Conservation (phyloP, 2,329 filamentous ascomycete genomes). For the Lizonia empirigonia region DNA sequence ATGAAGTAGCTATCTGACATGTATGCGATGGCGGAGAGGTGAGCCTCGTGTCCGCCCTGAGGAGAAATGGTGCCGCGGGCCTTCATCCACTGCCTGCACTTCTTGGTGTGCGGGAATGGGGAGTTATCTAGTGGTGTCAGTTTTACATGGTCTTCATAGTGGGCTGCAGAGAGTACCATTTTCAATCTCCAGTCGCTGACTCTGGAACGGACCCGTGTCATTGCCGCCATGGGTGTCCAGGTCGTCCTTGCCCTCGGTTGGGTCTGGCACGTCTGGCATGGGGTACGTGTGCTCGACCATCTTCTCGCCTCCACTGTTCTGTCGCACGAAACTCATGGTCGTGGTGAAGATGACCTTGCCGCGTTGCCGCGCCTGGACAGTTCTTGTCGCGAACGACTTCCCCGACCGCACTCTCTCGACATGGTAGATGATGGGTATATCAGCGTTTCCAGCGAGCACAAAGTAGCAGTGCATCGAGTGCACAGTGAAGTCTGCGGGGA, state of each 20-base stretch:
- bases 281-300: conserved; percentile 68
- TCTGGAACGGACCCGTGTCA: conserved; percentile 61
- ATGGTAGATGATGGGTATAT: conserved; percentile 89
- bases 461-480: conserved; percentile 99
- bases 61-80: conserved; percentile 75
- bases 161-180: conserved; percentile 52
- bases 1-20: conserved; percentile 94
- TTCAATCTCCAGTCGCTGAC: conserved; percentile 60
- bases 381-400: conserved; percentile 85
- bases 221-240: conserved; percentile 39
- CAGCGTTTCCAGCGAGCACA: conserved; percentile 83
- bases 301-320: conserved; percentile 62
- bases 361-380: conserved; percentile 91
- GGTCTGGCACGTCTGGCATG: conserved; percentile 55
- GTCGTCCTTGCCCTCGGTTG: conserved; percentile 49
- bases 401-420: conserved; percentile 94
- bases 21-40: conserved; percentile 88
- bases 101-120: conserved; percentile 66
- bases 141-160: background rate
- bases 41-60: conserved; percentile 75
- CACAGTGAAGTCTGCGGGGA: conserved; percentile 77
- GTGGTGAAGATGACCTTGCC: conserved; percentile 94
- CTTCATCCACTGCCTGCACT: conserved; percentile 72
- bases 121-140: conserved; percentile 48
- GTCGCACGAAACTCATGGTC: conserved; percentile 84